Evolutionary conservation across 495 filamentous ascomycete species (phyloP).

Genomic region (Penicillium simplicissimum): DNA sequence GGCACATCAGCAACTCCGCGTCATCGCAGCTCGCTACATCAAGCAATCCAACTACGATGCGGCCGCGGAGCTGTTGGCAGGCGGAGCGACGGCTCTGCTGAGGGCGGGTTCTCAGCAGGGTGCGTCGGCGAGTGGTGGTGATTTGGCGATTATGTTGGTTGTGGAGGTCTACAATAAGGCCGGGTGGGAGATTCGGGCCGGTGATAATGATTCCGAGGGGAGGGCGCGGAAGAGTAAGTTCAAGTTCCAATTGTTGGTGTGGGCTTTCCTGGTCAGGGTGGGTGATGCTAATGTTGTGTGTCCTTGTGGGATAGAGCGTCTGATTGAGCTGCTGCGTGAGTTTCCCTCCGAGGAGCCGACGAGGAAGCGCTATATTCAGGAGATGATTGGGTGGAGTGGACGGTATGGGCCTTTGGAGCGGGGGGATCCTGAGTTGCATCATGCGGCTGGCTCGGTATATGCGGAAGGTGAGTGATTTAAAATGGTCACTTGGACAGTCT

Average conservation of each 20-base stretch:
- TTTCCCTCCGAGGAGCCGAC: conserved; percentile 85
- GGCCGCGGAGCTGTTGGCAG: conserved; percentile 82
- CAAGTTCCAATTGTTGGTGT: not conserved
- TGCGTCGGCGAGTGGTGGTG: conserved; percentile 77
- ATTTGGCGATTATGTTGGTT: conserved; percentile 80
- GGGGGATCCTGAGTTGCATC: conserved; percentile 93
- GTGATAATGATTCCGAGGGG: conserved; percentile 44
- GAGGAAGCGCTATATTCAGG: conserved; percentile 85
- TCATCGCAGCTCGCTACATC: conserved; percentile 88
- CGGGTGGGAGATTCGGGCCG: conserved; percentile 68
- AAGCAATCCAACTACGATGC: conserved; percentile 80
- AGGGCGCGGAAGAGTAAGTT: conserved; percentile 47
- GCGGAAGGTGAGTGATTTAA: conserved; percentile 61
- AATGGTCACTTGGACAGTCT: not conserved
- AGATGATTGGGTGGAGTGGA: conserved; percentile 86
- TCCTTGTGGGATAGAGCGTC: conserved; percentile 42
- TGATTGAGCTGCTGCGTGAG: conserved; percentile 67
- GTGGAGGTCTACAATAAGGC: conserved; percentile 86
- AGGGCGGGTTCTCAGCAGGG: conserved; percentile 79
- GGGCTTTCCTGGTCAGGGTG: not conserved
- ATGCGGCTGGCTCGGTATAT: conserved; percentile 84
- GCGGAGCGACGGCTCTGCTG: conserved; percentile 79
- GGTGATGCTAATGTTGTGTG: not conserved
- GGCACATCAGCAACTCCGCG: conserved; percentile 94
- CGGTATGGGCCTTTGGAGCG: conserved; percentile 84